These are phyloP conservation scores for Fusarium equiseti DNA, from an alignment of 2,329 filamentous ascomycete genomes.

Conservation along the genomic window DNA sequence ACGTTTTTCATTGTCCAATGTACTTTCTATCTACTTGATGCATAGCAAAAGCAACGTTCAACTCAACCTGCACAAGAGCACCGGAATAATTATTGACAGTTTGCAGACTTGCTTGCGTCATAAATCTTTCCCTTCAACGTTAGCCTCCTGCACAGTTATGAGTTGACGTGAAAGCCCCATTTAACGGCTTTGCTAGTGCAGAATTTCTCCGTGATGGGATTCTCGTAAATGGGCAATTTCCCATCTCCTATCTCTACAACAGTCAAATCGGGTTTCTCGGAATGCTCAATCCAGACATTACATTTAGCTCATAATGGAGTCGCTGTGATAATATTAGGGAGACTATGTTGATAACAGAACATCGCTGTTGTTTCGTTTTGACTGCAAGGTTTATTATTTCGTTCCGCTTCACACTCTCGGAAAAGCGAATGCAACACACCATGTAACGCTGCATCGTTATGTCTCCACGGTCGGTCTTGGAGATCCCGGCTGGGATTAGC, in stretches of 20 bases:
- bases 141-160: conserved; percentile 11
- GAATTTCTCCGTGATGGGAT: background rate
- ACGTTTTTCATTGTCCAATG: background rate
- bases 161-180: conserved; percentile 1
- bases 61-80: background rate
- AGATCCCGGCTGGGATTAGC: conserved; percentile 5
- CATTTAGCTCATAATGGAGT: background rate
- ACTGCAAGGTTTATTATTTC: background rate
- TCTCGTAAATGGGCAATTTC: conserved; percentile 1
- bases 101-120: conserved; percentile 30
- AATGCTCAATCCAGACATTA: background rate
- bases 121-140: background rate
- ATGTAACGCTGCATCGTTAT: conserved; percentile 22
- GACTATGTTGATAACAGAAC: conserved; percentile 8
- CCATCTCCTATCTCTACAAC: background rate
- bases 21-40: background rate
- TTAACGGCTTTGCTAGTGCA: conserved; percentile 11
- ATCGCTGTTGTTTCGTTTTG: conserved; percentile 25
- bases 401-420: conserved; percentile 10
- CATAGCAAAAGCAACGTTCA: background rate
- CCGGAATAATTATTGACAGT: conserved; percentile 13
- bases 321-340: background rate
- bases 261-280: background rate
- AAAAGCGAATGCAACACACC: conserved; percentile 19
- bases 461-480: background rate